phyloP scores from a whole-genome alignment of 176 grass and related monocot genomes.

The Cenchrus purpureus region DNA sequence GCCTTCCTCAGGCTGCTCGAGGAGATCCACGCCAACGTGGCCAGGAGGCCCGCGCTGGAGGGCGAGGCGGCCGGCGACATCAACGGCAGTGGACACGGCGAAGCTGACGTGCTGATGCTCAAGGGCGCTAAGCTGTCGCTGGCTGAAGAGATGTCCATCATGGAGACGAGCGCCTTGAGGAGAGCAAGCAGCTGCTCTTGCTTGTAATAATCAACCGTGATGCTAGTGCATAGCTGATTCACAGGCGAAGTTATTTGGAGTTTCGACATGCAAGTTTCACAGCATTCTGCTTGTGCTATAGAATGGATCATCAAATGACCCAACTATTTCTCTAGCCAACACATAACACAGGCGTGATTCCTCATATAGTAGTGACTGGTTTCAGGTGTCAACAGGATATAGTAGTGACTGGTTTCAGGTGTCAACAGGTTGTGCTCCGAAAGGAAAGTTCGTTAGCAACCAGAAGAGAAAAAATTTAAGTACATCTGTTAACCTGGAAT shows the following conservation, averaged over 20 bases:
- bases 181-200: constrained; percentile 65
- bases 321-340: not conserved
- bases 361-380: too few species aligned
- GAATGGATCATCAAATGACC: not conserved
- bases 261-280: not conserved
- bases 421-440: not conserved
- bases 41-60: constrained; percentile 54
- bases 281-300: not conserved
- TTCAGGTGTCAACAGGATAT: not conserved
- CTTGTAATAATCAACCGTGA: constrained; percentile 35
- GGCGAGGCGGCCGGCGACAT: constrained; percentile 8
- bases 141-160: constrained; percentile 62
- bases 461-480: not conserved
- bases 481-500: not conserved
- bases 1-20: constrained; percentile 66
- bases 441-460: not conserved
- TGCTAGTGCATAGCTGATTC: not conserved
- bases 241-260: not conserved
- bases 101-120: constrained; percentile 43
- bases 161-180: constrained; percentile 75
- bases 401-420: too few species aligned
- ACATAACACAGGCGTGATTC: not conserved
- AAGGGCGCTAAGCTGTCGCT: constrained; percentile 57
- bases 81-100: not conserved
- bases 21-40: constrained; percentile 70